Conservation (phyloP, 257 asterid genomes). For the Apocynum venetum region DNA sequence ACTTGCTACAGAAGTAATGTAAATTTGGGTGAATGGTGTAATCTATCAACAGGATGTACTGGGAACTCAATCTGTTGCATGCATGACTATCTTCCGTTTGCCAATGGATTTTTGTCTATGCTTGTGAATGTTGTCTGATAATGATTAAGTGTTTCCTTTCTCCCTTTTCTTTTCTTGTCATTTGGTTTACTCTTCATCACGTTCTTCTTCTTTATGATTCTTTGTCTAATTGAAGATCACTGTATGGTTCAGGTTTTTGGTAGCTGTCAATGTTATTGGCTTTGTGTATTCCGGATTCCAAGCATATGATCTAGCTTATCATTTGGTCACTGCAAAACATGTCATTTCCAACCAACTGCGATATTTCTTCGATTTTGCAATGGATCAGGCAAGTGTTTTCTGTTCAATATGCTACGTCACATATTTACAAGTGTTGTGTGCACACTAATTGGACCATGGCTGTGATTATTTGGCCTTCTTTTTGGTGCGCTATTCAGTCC, state of each 20-base stretch:
- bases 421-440: background rate
- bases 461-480: background rate
- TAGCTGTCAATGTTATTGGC: conserved; percentile 66
- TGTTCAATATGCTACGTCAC: background rate
- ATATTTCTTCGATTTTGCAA: conserved; percentile 55
- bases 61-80: background rate
- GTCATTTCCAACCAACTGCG: conserved; percentile 47
- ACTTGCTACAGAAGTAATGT: background rate
- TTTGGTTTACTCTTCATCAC: background rate
- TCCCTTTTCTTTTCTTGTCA: background rate
- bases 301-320: conserved; percentile 48
- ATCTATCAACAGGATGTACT: background rate
- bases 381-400: conserved; percentile 71
- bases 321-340: conserved; percentile 58
- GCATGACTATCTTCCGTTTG: background rate
- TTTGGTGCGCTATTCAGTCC: background rate
- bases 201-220: background rate
- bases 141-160: background rate
- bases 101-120: background rate
- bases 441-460: background rate
- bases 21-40: background rate
- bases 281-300: conserved; percentile 70
- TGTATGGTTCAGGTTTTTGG: conserved; percentile 48
- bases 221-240: background rate
- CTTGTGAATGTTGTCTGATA: background rate